A percentile compares a stretch with the other conserved stretches of the same genome.
phyloP scores from a whole-genome alignment of 805 yeast genomes.

The Pichia eremophila region DNA sequence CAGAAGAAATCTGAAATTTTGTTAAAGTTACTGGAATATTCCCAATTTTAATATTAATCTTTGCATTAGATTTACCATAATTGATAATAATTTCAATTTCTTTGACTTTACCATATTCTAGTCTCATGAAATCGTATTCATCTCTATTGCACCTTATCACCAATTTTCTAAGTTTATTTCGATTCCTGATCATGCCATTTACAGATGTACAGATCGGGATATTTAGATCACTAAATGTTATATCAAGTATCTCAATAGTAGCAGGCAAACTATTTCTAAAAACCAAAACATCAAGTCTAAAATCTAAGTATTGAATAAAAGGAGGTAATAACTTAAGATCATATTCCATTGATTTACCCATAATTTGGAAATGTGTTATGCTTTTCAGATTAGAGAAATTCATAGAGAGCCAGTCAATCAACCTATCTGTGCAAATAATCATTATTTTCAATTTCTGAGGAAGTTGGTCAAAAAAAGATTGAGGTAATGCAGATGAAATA shows the following conservation, averaged over 20 bases:
- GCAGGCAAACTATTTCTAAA: too few relatives aligned
- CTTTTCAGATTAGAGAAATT: not conserved
- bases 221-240: not conserved
- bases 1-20: conserved; percentile 2
- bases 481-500: not conserved
- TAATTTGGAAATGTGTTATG: not conserved
- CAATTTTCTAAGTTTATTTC: not conserved
- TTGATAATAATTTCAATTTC: not conserved
- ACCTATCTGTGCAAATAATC: not conserved
- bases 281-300: not conserved
- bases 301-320: not conserved
- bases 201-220: not conserved
- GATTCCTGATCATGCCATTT: not conserved
- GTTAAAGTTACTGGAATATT: not conserved
- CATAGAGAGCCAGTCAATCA: conserved; percentile 1
- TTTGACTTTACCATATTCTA: conserved; percentile 1
- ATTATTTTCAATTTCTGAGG: not conserved
- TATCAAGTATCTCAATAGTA: not conserved
- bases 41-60: not conserved
- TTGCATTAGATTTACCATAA: not conserved
- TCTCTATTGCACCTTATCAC: not conserved
- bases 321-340: conserved; percentile 1
- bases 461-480: not conserved
- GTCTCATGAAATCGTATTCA: conserved; percentile 1
- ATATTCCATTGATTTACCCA: conserved; percentile 1